Percentiles rank a stretch among this genome's conserved stretches.
These are phyloP conservation scores for Mucuna pruriens DNA, from an alignment of 306 rosid genomes.

Conservation along the genomic window DNA sequence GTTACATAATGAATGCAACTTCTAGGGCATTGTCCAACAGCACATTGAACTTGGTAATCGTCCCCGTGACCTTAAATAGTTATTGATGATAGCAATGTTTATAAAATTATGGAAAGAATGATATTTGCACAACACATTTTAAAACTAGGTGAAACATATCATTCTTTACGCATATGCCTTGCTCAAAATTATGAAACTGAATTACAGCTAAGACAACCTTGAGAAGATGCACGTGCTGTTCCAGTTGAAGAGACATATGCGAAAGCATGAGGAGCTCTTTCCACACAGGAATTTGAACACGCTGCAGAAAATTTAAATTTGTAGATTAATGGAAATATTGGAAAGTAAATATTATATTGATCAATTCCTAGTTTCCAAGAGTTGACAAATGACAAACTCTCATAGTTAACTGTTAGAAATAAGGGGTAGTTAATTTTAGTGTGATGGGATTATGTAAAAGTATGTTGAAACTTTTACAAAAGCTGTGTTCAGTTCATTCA, in stretches of 20 bases:
- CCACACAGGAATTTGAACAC: conserved; percentile 85
- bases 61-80: conserved; percentile 64
- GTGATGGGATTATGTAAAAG: no score
- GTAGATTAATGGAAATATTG: neutral
- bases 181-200: conserved; percentile 12
- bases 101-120: neutral
- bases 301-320: conserved; percentile 53
- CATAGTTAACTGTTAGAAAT: neutral
- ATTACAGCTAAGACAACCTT: conserved; percentile 58
- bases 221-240: conserved; percentile 78
- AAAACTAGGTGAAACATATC: conserved; percentile 12
- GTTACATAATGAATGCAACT: conserved; percentile 91
- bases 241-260: conserved; percentile 68
- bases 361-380: neutral
- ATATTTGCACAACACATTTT: conserved; percentile 3
- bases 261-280: conserved; percentile 84
- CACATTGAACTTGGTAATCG: conserved; percentile 82
- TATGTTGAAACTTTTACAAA: no score
- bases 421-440: neutral
- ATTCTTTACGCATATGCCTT: neutral
- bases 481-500: no score
- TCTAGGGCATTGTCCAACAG: conserved; percentile 94
- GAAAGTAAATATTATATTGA: conserved; percentile 19
- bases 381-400: neutral
- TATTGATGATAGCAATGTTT: conserved; percentile 4